A percentile compares a stretch with the other conserved stretches of the same genome.
phyloP scores from a whole-genome alignment of 129 eudicot genomes.

The Mikania micrantha region DNA sequence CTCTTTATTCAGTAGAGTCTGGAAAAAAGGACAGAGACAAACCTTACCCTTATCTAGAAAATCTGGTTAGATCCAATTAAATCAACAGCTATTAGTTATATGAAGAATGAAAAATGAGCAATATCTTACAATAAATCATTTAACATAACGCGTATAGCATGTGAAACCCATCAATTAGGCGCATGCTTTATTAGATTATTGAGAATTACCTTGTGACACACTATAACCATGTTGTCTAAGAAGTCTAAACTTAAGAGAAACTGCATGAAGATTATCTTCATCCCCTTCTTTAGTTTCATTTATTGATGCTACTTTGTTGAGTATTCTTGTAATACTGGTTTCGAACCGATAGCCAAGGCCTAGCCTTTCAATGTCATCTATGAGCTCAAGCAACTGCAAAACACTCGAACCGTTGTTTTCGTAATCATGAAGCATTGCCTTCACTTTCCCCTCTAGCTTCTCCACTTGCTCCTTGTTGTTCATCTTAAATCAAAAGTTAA shows the following conservation, averaged over 20 bases:
- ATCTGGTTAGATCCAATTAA: too few relatives aligned
- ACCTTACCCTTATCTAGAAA: too few relatives aligned
- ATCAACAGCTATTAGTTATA: too few relatives aligned
- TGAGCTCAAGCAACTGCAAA: background rate
- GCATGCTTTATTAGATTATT: background rate
- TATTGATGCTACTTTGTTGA: background rate
- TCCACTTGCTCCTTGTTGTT: too few relatives aligned
- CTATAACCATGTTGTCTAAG: background rate
- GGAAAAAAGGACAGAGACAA: too few relatives aligned
- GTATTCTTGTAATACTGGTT: background rate
- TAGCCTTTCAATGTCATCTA: slow-evolving; percentile 2
- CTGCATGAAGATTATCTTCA: background rate
- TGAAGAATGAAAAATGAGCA: too few relatives aligned
- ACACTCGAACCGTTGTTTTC: background rate
- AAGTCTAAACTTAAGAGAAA: background rate
- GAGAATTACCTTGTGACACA: background rate
- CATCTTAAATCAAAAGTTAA: too few relatives aligned
- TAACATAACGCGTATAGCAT: too few relatives aligned
- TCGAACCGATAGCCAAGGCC: background rate
- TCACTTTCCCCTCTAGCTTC: background rate
- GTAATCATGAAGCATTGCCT: background rate
- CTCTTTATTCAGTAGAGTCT: too few relatives aligned
- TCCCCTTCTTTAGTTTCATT: background rate
- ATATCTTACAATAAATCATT: too few relatives aligned
- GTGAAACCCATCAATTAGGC: too few relatives aligned